Base-by-base conservation (phyloP, 345 rosid species). In the Isatis tinctoria region DNA sequence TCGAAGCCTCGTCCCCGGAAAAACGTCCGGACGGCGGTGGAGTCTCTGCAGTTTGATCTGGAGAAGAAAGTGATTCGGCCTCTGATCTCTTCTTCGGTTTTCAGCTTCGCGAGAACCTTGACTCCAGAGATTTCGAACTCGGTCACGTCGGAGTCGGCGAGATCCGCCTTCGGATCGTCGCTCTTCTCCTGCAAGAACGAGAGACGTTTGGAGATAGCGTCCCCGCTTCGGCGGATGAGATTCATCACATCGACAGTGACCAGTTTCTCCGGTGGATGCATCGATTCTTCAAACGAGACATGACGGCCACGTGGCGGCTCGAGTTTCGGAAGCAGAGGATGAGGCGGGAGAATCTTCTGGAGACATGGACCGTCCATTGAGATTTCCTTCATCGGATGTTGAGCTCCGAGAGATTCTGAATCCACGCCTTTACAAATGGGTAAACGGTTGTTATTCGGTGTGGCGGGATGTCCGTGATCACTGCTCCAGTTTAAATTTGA, bases 41-140 rank as follows among this genome's bases (percentile, higher is more conserved):
- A 86, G 36, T 95, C 97, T 33, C 97, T 57, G 80, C 97, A 88
- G 33, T 90, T 88, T 0, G 99, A 95, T 71, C 88, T 82, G 2
- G 97, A 87, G 80, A 90, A 92, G 72, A 90, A 83, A 56, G 85
- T 83, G 45, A 92, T 72, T 1, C 86, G 83, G 1, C 97, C 97
- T 45, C 59, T 86, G 26, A 85, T 57, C 16, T 67, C 74, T 2
- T 79, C 80, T 14, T 81, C 85, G 76, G 57, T 56, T 69, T 91
- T 90, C 20, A 77, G 73, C 76, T 74, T 85, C 47, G 86, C 99
- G 8, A 84, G 48, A 12, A 95, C 91, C 54, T 88, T 88, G 68
- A 92, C 84, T 35, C 99, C 99, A 0, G 93, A 79, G 61, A 95
- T 85, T 49, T 81, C 69, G 79, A 85, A 80, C 82, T 88, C 90